Base-by-base conservation (phyloP, 352 stramenopile genomes). In the Blastocystis sp. region DNA sequence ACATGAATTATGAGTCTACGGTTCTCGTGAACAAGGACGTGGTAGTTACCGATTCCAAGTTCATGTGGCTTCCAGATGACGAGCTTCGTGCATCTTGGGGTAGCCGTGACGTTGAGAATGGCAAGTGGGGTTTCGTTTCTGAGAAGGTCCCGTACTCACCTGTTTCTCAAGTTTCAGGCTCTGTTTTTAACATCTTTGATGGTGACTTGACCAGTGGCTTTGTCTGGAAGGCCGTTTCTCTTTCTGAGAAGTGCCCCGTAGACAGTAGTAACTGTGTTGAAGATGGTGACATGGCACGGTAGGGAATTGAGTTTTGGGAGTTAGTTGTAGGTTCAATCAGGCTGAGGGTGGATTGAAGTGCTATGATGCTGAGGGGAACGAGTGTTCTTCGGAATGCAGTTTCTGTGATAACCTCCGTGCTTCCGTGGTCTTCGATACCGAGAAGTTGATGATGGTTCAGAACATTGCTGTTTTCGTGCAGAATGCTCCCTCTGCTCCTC, bases 11-110 rank as follows among this genome's bases (percentile, higher is more conserved):
- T n/a, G 46, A 57, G 29, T 83, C 71, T 42, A 42, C 46, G 46
- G 71, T 83, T 14, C 46, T 65, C 24, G 71, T 83, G 71, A 83
- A 83, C 71, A 83, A 83, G 71, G 51, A 83, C 71, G 71, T 83
- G 71, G 71, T 83, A 6, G 46, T 83, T 83, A 42, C 71, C 71
- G 71, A 83, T 83, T 83, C 71, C 51, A 3, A 51, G 71, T 83
- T 83, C 51, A 46, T 56, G 27, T 83, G 71, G 71, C 49, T 83
- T 37, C 71, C 71, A 21, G 46, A 63, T 24, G 71, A 83, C 19
- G 51, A 51, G 35, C 43, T 83, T 52, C 71, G 71, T 66, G 16
- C 46, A 42, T 83, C 71, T 16, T 83, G 71, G 71, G 71, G 71
- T 46, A 83, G 49, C 24, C 71, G 46, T 46, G 71, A 54, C 56